Conservation (phyloP, 345 rosid species). For the Triadica sebifera region DNA sequence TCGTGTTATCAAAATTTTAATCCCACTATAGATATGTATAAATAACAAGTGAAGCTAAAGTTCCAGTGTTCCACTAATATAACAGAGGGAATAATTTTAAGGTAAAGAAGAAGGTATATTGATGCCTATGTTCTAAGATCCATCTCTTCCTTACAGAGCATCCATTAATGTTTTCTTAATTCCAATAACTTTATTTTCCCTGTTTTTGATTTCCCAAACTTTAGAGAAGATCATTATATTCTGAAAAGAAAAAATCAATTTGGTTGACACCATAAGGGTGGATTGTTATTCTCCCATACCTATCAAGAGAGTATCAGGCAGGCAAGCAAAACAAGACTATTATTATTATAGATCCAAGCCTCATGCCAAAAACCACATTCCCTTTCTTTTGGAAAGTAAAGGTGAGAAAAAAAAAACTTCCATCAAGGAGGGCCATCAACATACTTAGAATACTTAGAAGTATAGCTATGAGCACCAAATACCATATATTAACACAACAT, state of each 20-base stretch:
- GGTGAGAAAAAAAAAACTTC: background rate
- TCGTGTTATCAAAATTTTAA: constrained; percentile 5
- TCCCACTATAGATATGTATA: background rate
- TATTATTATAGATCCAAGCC: background rate
- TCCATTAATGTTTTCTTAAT: background rate
- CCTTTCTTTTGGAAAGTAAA: background rate
- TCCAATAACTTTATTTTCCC: background rate
- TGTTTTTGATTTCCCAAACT: background rate
- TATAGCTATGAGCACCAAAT: background rate
- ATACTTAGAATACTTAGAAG: background rate
- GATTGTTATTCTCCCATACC: background rate
- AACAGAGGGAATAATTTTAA: background rate
- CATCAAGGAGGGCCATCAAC: background rate
- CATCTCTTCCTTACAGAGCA: background rate
- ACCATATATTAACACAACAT: background rate
- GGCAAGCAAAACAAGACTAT: background rate
- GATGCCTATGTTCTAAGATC: background rate
- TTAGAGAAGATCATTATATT: background rate
- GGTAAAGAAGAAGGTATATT: background rate
- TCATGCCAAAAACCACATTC: background rate
- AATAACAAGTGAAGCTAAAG: no score
- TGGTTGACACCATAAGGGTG: background rate
- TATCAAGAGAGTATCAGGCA: background rate
- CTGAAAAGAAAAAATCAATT: background rate
- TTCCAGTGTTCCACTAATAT: no score